Conservation (phyloP, 129 eudicot species). For the Solidago caesia region DNA sequence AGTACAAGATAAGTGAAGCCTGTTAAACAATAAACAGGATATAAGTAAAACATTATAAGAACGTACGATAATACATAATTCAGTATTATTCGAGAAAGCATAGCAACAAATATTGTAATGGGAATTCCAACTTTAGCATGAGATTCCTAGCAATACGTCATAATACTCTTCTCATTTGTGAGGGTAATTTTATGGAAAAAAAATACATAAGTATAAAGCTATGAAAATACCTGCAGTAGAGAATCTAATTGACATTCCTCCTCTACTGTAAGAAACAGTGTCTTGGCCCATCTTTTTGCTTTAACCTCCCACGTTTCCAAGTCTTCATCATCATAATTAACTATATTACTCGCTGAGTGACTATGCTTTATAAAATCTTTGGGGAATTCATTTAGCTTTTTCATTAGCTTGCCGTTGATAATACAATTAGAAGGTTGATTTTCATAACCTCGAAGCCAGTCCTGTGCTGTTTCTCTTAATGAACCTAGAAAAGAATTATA, state of each 20-base stretch:
- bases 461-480: constrained; percentile 52
- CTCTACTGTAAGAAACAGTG: constrained; percentile 57
- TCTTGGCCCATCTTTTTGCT: constrained; percentile 84
- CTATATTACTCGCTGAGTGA: constrained; percentile 29
- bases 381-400: constrained; percentile 57
- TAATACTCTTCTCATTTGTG: not conserved
- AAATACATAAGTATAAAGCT: constrained; percentile 8
- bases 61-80: constrained; percentile 1
- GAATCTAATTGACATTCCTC: constrained; percentile 54
- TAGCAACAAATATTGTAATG: not conserved
- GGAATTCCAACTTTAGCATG: not conserved
- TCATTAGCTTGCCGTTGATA: constrained; percentile 40
- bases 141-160: not conserved
- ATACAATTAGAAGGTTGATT: constrained; percentile 25
- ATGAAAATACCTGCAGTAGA: constrained; percentile 48
- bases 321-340: constrained; percentile 79
- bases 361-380: constrained; percentile 39
- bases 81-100: not conserved
- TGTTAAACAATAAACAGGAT: not conserved
- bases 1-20: constrained; percentile 19
- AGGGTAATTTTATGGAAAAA: not conserved
- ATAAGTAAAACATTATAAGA: not conserved
- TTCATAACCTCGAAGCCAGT: constrained; percentile 58
- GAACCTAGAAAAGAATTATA: constrained; percentile 47
- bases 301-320: constrained; percentile 69